phyloP scores from a whole-genome alignment of 2,329 filamentous ascomycete species.

The Periconia sp. region DNA sequence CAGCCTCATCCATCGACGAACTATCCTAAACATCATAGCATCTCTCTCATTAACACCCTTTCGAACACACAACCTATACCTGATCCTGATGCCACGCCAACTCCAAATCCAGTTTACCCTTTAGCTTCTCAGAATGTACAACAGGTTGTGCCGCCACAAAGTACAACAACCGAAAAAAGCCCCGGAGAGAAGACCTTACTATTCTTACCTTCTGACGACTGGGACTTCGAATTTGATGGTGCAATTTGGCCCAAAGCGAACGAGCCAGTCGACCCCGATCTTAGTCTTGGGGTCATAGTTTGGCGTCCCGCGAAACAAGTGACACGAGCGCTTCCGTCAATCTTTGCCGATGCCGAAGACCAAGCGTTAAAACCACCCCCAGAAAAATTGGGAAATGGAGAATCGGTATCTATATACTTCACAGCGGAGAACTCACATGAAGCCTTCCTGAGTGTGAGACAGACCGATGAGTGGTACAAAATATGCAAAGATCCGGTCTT shows the following conservation, averaged over 20 bases:
- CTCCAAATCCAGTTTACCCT: conserved; percentile 25
- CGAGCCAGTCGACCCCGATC: conserved; percentile 46
- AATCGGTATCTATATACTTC: conserved; percentile 55
- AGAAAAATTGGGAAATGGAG: conserved; percentile 42
- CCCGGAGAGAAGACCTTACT: conserved; percentile 30
- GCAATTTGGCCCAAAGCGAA: conserved; percentile 49
- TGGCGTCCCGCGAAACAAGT: conserved; percentile 50
- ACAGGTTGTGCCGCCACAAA: conserved; percentile 13
- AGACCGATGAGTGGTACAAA: conserved; percentile 54
- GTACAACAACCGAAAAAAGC: conserved; percentile 17
- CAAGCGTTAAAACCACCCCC: conserved; percentile 44
- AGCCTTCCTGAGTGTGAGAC: conserved; percentile 49
- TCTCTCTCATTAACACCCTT: conserved; percentile 14
- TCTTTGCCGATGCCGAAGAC: conserved; percentile 48
- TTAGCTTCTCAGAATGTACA: conserved; percentile 14
- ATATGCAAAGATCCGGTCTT: conserved; percentile 55
- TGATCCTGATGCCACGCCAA: conserved; percentile 34
- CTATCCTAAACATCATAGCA: conserved; percentile 21
- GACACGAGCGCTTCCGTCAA: conserved; percentile 46
- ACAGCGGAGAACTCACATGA: conserved; percentile 47
- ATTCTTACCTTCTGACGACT: conserved; percentile 41
- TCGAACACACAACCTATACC: conserved; percentile 5
- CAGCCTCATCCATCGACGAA: conserved; percentile 15
- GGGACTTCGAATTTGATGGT: conserved; percentile 49
- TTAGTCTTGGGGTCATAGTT: conserved; percentile 50